phyloP scores from a whole-genome alignment of 2,329 filamentous ascomycete genomes.

The Aspergillus novoparasiticus region DNA sequence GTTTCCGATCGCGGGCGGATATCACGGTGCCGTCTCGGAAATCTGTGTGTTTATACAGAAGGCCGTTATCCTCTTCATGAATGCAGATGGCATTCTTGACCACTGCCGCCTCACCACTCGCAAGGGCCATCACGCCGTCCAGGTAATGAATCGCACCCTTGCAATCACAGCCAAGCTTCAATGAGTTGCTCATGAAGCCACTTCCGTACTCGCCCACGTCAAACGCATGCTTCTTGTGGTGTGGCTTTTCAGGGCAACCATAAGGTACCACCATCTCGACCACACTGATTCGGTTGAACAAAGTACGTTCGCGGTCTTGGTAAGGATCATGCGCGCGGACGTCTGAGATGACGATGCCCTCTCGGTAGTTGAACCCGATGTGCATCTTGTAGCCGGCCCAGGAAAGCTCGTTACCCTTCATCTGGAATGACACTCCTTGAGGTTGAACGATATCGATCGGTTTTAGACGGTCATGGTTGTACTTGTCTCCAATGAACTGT shows the following conservation, averaged over 20 bases:
- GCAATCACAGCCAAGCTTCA: slow-evolving; percentile 48
- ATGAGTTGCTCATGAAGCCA: slow-evolving; percentile 52
- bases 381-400: slow-evolving; percentile 40
- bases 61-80: slow-evolving; percentile 9
- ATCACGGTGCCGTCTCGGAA: slow-evolving; percentile 85
- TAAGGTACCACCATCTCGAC: slow-evolving; percentile 37
- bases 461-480: neutral
- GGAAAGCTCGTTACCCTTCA: slow-evolving; percentile 32
- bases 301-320: slow-evolving; percentile 31
- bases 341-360: slow-evolving; percentile 61
- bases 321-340: slow-evolving; percentile 31
- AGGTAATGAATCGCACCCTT: slow-evolving; percentile 32
- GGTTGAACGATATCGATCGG: slow-evolving; percentile 33
- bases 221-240: slow-evolving; percentile 51
- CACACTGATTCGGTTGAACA: slow-evolving; percentile 34
- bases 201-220: slow-evolving; percentile 52
- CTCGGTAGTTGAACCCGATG: slow-evolving; percentile 53
- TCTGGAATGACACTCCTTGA: slow-evolving; percentile 32
- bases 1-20: slow-evolving; percentile 79
- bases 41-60: slow-evolving; percentile 73
- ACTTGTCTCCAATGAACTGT: slow-evolving; percentile 1
- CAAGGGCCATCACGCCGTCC: slow-evolving; percentile 28
- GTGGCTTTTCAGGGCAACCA: slow-evolving; percentile 51
- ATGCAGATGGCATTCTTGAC: slow-evolving; percentile 4
- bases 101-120: slow-evolving; percentile 21